Conservation (phyloP, 805 yeast genomes). For the Saccharomycopsis oosterbeekiorum region DNA sequence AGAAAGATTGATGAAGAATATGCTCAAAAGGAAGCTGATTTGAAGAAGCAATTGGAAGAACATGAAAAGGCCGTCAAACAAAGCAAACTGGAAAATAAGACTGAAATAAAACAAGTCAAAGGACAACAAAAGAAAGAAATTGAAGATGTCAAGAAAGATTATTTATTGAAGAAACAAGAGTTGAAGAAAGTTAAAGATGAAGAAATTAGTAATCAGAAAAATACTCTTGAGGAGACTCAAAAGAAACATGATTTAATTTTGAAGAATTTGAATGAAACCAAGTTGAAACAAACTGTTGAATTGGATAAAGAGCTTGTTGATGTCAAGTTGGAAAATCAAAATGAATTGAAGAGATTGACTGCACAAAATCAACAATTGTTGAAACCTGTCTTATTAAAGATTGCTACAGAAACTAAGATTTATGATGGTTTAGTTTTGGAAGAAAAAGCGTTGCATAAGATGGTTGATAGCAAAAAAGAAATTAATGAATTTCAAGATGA, state of each 20-base stretch:
- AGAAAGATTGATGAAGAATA: constrained; percentile 43
- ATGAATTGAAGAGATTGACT: constrained; percentile 12
- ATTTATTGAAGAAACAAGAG: constrained; percentile 10
- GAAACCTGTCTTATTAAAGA: constrained; percentile 12
- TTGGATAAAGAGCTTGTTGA: constrained; percentile 11
- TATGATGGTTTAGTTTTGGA: constrained; percentile 9
- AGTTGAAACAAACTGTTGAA: constrained; percentile 3
- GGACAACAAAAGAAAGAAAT: constrained; percentile 6
- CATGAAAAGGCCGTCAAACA: constrained; percentile 10
- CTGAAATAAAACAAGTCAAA: constrained; percentile 5
- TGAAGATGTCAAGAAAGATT: constrained; percentile 4
- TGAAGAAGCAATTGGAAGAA: constrained; percentile 9
- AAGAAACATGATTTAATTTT: constrained; percentile 14
- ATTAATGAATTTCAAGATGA: constrained; percentile 10
- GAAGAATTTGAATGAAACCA: constrained; percentile 9
- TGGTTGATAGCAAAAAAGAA: constrained; percentile 6
- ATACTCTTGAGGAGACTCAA: constrained; percentile 9
- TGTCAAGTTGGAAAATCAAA: constrained; percentile 6
- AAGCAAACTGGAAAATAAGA: constrained; percentile 4
- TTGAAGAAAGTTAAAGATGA: constrained; percentile 11
- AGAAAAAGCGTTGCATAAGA: constrained; percentile 8
- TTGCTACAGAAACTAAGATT: constrained; percentile 4
- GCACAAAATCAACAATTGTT: constrained; percentile 6
- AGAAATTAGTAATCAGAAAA: constrained; percentile 13
- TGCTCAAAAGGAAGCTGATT: constrained; percentile 12